Base-by-base conservation (phyloP, 192 early-diverging fungal species). In the Entomortierella chlamydospora region DNA sequence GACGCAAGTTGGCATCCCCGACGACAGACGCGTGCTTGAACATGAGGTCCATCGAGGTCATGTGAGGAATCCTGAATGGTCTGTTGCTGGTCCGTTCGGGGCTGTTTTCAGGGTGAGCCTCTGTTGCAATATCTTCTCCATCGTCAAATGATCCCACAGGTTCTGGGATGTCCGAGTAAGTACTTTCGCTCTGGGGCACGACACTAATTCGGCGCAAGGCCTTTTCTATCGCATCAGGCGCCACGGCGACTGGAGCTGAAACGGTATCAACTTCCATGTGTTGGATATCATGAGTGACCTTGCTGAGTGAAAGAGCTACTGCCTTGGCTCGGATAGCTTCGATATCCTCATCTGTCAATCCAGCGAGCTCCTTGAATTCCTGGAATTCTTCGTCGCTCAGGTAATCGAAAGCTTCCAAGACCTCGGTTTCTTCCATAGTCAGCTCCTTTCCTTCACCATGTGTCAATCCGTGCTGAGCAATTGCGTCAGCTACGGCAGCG, bases 341-440 rank as follows among this genome's bases (percentile, higher is more conserved):
- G 10, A 78, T 61, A 60, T 70, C 67, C 18, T 78, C 23, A 9
- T 37, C 17, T 2, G 67, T 78, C 30, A 78, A 33, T 8, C 74
- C 67, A 20, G 74, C 74, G 1, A 78, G n/a, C 34, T 49, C 61
- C 67, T 63, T 64, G 50, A 78, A 78, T 56, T 78, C 74, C 9
- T 54, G 61, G 49, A 78, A 78, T 41, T 78, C 74, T 9, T 69
- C 66, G 37, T 78, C 74, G 9, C 45, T 68, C 26, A 78, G 41
- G 31, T 78, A 78, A 47, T 78, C 74, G 52, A 78, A 78, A 0
- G 74, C 74, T 39, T 78, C 74, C 61, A 78, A 34, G 39, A 78
- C 63, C 56, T 78, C 74, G 5, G 54, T 41, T 33, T 78, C 74
- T 49, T 78, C 74, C 55, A 57, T 25, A 0, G 61, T 64, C 22